These are phyloP conservation scores for Trichocomaceae sp. DNA, from an alignment of 2,329 filamentous ascomycete genomes.

Conservation along the genomic window DNA sequence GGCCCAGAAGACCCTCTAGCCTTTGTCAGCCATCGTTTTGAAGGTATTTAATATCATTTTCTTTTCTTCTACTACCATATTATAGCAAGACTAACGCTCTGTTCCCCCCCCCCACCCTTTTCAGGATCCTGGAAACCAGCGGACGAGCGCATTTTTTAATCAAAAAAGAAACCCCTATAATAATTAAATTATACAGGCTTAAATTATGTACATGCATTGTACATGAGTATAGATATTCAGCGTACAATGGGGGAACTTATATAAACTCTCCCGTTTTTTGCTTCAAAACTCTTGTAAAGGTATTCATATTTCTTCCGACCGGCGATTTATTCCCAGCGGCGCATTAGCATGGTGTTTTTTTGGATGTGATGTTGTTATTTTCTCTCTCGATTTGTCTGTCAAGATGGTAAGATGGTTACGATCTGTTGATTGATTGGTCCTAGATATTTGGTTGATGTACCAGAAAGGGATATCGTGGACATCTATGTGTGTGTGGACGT, in stretches of 20 bases:
- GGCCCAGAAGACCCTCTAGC: constrained; percentile 90
- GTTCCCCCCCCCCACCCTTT: no score
- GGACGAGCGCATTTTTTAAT: constrained; percentile 3
- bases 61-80: background rate
- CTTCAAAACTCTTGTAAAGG: background rate
- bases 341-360: constrained; percentile 16
- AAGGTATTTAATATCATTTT: constrained; percentile 59
- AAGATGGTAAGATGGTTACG: background rate
- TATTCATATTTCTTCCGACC: background rate
- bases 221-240: background rate
- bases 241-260: background rate
- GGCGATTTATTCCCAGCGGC: background rate
- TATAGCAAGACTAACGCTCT: background rate
- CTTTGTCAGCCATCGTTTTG: constrained; percentile 94
- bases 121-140: constrained; percentile 35
- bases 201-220: background rate
- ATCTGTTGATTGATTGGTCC: background rate
- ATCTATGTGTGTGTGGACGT: background rate
- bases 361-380: background rate
- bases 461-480: background rate
- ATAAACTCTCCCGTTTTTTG: background rate
- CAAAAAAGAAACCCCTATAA: background rate
- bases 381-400: background rate
- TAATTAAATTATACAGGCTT: background rate
- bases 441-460: background rate